Evolutionary conservation across 441 rosid species (phyloP).

Genomic region (Gossypium davidsonii): DNA sequence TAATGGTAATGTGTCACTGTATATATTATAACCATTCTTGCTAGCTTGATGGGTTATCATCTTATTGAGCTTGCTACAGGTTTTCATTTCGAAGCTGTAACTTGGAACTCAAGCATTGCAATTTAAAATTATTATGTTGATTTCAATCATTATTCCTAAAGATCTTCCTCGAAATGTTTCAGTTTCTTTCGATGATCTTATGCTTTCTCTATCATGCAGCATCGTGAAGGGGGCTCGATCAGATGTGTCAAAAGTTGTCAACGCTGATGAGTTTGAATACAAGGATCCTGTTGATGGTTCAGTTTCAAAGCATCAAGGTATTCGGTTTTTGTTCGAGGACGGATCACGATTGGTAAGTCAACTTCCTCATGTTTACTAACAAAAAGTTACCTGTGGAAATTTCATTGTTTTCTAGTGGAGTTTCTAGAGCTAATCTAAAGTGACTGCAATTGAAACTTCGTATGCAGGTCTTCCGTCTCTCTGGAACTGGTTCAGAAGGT

Average conservation of each 20-base stretch:
- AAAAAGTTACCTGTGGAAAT: not conserved
- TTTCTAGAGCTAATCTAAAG: not conserved
- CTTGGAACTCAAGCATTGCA: not conserved
- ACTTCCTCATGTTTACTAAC: constrained; percentile 22
- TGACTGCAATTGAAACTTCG: not conserved
- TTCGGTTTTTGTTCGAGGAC: constrained; percentile 85
- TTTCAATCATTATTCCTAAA: not conserved
- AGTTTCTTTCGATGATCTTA: not conserved
- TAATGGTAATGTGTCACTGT: not conserved
- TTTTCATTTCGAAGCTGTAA: not conserved
- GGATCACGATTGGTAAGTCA: constrained; percentile 88
- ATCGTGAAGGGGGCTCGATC: constrained; percentile 56
- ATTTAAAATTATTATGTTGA: not conserved
- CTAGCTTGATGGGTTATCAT: not conserved
- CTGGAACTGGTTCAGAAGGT: constrained; percentile 98
- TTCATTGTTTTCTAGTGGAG: constrained; percentile 13
- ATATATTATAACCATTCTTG: not conserved
- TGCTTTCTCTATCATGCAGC: constrained; percentile 31
- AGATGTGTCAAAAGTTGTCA: constrained; percentile 62
- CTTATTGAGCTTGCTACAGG: not conserved
- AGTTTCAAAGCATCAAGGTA: constrained; percentile 84
- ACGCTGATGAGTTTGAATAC: constrained; percentile 91
- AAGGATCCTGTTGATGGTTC: constrained; percentile 96
- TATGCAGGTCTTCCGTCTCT: constrained; percentile 80
- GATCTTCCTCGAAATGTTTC: not conserved